Conservation (phyloP, 148 eudicot species). For the Chenopodium album region DNA sequence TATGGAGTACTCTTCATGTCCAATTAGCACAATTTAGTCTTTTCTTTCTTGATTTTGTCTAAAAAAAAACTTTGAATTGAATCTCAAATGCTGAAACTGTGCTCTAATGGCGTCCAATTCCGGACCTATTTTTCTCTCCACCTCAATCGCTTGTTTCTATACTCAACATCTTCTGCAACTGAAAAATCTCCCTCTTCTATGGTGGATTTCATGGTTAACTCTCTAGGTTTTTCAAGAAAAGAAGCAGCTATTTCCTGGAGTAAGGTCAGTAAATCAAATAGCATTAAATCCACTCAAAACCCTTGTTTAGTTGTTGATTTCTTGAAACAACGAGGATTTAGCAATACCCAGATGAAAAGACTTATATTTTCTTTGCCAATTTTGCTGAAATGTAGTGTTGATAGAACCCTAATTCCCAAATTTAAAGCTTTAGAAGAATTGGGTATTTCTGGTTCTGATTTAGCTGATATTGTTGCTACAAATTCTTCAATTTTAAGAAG, state of each 20-base stretch:
- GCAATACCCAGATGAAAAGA: constrained; percentile 30
- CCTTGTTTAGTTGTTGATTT: constrained; percentile 31
- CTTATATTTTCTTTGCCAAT: constrained; percentile 25
- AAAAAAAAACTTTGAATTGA: too few relatives aligned
- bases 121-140: constrained; percentile 15
- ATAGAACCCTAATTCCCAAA: constrained; percentile 45
- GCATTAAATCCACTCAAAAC: constrained; percentile 22
- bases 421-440: constrained; percentile 34
- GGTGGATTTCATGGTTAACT: constrained; percentile 28
- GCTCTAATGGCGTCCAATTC: constrained; percentile 13
- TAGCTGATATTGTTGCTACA: constrained; percentile 12
- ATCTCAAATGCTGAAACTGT: constrained; percentile 4
- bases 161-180: constrained; percentile 17
- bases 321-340: constrained; percentile 28
- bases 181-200: background rate
- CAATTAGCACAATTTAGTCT: too few relatives aligned
- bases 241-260: constrained; percentile 27
- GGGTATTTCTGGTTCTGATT: constrained; percentile 28
- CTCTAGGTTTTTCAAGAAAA: constrained; percentile 35
- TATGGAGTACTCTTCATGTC: too few relatives aligned
- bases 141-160: background rate
- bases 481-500: constrained; percentile 13
- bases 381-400: constrained; percentile 28
- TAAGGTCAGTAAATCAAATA: constrained; percentile 25
- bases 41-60: too few relatives aligned